Conservation (phyloP, 2,329 filamentous ascomycete genomes). For the Colletotrichum noveboracense region DNA sequence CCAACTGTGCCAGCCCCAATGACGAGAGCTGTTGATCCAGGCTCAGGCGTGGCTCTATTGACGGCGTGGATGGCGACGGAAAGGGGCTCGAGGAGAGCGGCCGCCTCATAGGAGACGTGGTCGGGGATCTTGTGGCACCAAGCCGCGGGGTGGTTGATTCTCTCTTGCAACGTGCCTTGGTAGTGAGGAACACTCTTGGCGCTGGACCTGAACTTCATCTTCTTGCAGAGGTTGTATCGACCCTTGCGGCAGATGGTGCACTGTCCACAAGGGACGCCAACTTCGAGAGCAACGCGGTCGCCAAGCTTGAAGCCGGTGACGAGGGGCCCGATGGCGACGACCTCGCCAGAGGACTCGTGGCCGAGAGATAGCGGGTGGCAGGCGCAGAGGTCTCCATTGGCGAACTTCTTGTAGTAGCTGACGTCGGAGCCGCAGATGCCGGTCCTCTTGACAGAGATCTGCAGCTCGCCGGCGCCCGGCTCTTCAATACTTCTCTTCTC, state of each 20-base stretch:
- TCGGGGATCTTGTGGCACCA: conserved; percentile 72
- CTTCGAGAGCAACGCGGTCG: conserved; percentile 64
- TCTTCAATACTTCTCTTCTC: conserved; percentile 55
- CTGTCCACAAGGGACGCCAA: conserved; percentile 58
- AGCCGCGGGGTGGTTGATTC: conserved; percentile 64
- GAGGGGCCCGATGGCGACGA: conserved; percentile 59
- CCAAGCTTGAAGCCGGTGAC: conserved; percentile 58
- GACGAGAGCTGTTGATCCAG: conserved; percentile 64
- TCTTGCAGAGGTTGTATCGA: conserved; percentile 67
- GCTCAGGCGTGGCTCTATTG: conserved; percentile 56
- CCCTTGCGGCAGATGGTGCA: conserved; percentile 57
- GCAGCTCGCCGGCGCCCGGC: conserved; percentile 59
- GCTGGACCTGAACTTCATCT: conserved; percentile 66
- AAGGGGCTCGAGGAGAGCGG: conserved; percentile 65
- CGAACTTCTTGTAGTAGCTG: conserved; percentile 75
- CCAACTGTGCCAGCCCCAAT: conserved; percentile 71
- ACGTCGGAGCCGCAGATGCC: conserved; percentile 75
- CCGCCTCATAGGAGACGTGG: conserved; percentile 62
- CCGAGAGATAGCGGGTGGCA: conserved; percentile 69
- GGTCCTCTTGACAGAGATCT: conserved; percentile 69
- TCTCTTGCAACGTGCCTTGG: conserved; percentile 67
- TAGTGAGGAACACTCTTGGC: conserved; percentile 69
- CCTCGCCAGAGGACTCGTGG: conserved; percentile 66
- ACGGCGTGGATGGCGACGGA: conserved; percentile 67
- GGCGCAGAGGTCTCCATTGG: conserved; percentile 72